A percentile compares a stretch with the other conserved stretches of the same genome.
These are phyloP conservation scores for Kodamaea suecica DNA, from an alignment of 1,139 yeast genomes.

Conservation along the genomic window DNA sequence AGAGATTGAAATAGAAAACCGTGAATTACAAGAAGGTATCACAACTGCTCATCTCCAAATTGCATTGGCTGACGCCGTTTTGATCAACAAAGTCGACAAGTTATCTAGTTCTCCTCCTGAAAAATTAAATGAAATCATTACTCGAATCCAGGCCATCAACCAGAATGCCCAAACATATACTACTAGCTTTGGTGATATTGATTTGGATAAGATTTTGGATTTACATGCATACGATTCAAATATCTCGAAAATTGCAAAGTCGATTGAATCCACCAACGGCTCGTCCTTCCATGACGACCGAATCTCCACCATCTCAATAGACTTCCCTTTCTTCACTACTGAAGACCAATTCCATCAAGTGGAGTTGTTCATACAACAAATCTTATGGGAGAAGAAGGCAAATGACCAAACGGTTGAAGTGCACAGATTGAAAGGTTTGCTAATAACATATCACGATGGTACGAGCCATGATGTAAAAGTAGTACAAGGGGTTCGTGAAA, in stretches of 20 bases:
- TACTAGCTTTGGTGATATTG: conserved; percentile 72
- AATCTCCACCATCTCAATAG: conserved; percentile 59
- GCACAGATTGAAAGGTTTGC: conserved; percentile 78
- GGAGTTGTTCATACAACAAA: conserved; percentile 60
- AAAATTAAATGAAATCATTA: conserved; percentile 21
- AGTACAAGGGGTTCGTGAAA: conserved; percentile 91
- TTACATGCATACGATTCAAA: conserved; percentile 73
- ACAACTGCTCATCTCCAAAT: conserved; percentile 89
- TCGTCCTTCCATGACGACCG: conserved; percentile 45
- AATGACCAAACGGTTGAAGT: conserved; percentile 54
- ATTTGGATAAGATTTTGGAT: conserved; percentile 59
- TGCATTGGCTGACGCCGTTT: conserved; percentile 80
- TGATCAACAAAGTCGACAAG: conserved; percentile 74
- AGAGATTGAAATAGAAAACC: conserved; percentile 35
- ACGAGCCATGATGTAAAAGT: conserved; percentile 47
- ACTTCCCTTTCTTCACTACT: conserved; percentile 44
- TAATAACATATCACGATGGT: conserved; percentile 33
- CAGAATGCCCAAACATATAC: conserved; percentile 62
- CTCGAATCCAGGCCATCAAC: conserved; percentile 58
- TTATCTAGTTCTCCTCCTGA: conserved; percentile 9
- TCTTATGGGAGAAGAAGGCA: conserved; percentile 63
- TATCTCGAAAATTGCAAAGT: conserved; percentile 25
- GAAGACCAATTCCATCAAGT: conserved; percentile 35
- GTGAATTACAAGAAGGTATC: conserved; percentile 42
- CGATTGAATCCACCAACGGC: conserved; percentile 16